Conservation (phyloP, 805 yeast species). For the Teunomyces tritomae region DNA sequence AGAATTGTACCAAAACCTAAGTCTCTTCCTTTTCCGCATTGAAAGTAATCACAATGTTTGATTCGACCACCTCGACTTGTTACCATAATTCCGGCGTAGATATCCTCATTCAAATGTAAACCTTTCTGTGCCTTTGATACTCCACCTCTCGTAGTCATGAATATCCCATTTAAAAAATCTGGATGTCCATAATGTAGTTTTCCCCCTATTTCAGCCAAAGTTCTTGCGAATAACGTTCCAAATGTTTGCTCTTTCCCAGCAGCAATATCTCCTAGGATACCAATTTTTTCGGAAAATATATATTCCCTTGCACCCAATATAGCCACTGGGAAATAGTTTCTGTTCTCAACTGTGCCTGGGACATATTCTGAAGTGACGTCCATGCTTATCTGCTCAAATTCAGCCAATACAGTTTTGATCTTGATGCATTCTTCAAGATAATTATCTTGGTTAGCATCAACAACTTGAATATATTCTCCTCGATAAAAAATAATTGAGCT, state of each 20-base stretch:
- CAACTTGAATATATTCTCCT: conserved; percentile 92
- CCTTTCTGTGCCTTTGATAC: conserved; percentile 94
- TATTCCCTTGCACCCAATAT: conserved; percentile 94
- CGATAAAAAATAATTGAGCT: conserved; percentile 82
- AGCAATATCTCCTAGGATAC: conserved; percentile 92
- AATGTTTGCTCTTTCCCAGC: conserved; percentile 98
- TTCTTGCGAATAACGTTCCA: conserved; percentile 92
- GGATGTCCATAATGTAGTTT: conserved; percentile 97
- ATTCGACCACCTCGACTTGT: conserved; percentile 87
- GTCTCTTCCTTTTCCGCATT: conserved; percentile 97
- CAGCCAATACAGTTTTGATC: conserved; percentile 82
- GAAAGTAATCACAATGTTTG: conserved; percentile 93
- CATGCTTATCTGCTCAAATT: conserved; percentile 76
- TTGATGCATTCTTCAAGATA: conserved; percentile 92
- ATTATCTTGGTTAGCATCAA: conserved; percentile 96
- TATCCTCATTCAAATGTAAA: conserved; percentile 89
- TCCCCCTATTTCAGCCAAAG: conserved; percentile 91
- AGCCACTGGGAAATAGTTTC: conserved; percentile 61
- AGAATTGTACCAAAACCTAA: conserved; percentile 89
- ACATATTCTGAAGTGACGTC: conserved; percentile 44
- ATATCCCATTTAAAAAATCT: conserved; percentile 84
- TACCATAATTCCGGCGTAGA: conserved; percentile 93
- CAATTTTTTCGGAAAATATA: conserved; percentile 89
- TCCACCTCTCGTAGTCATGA: conserved; percentile 95
- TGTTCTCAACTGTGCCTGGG: conserved; percentile 51